Evolutionary conservation across 257 asterid species (phyloP).

Genomic region (Gentiana dahurica): DNA sequence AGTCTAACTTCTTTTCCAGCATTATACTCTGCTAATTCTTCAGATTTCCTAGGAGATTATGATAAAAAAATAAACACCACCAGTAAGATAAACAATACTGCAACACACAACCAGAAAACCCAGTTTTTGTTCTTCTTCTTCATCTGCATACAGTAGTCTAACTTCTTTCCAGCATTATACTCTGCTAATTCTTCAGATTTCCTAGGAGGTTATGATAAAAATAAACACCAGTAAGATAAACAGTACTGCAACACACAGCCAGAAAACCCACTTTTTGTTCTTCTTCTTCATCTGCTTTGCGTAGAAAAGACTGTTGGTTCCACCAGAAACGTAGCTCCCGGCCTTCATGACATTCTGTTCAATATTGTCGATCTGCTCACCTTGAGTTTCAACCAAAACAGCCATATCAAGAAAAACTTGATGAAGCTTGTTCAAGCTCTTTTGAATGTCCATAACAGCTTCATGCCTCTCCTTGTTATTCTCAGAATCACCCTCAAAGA

Average conservation of each 20-base stretch:
- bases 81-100: slow-evolving; percentile 34
- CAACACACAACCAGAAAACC: slow-evolving; percentile 53
- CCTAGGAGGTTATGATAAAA: slow-evolving; percentile 31
- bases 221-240: slow-evolving; percentile 54
- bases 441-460: slow-evolving; percentile 74
- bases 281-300: slow-evolving; percentile 63
- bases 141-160: slow-evolving; percentile 31
- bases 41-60: slow-evolving; percentile 17
- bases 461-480: slow-evolving; percentile 55
- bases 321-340: slow-evolving; percentile 64
- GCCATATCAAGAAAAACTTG: slow-evolving; percentile 88
- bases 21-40: neutral
- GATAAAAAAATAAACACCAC: slow-evolving; percentile 45
- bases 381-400: slow-evolving; percentile 73
- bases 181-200: neutral
- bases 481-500: slow-evolving; percentile 29
- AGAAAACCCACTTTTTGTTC: slow-evolving; percentile 37
- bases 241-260: slow-evolving; percentile 47
- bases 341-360: slow-evolving; percentile 56
- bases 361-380: slow-evolving; percentile 52
- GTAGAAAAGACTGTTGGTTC: slow-evolving; percentile 57
- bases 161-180: too few relatives aligned
- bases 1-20: too few relatives aligned
- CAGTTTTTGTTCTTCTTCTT: slow-evolving; percentile 31
- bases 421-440: slow-evolving; percentile 82